phyloP scores from a whole-genome alignment of 805 yeast species.

The Myxozyma nipponensis region DNA sequence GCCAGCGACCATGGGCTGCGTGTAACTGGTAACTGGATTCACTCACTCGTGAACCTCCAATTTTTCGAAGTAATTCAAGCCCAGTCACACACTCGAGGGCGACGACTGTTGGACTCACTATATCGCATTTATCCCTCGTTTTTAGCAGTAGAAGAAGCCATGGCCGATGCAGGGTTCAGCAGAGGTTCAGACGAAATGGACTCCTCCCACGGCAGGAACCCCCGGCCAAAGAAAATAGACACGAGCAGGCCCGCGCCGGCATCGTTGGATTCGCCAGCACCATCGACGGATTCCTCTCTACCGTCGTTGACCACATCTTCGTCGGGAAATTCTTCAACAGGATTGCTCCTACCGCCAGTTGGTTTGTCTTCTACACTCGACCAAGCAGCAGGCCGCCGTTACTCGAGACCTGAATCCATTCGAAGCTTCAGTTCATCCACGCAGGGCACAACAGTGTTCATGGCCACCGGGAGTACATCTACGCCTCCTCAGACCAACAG shows the following conservation, averaged over 20 bases:
- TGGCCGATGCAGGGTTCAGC: no score
- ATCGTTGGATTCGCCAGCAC: slow-evolving; percentile 5
- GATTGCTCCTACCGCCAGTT: not conserved
- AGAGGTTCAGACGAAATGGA: no score
- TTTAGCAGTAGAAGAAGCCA: no score
- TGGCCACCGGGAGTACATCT: slow-evolving; percentile 18
- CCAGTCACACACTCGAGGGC: no score
- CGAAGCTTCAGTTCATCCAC: slow-evolving; percentile 22
- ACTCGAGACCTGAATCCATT: slow-evolving; percentile 22
- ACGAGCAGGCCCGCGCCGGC: not conserved
- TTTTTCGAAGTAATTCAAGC: no score
- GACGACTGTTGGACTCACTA: no score
- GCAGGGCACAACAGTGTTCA: slow-evolving; percentile 20
- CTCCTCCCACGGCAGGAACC: no score
- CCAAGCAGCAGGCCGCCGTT: not conserved
- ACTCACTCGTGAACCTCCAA: no score
- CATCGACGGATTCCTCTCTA: not conserved
- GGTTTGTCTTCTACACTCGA: not conserved
- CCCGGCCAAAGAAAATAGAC: no score
- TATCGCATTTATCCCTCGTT: no score
- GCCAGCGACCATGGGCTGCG: no score
- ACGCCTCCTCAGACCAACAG: slow-evolving; percentile 11
- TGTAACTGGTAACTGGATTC: no score
- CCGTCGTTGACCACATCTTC: not conserved
- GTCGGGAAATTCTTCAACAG: not conserved